Conservation (phyloP, 768 basidiomycete species). For the Calocybe gangraenosa region DNA sequence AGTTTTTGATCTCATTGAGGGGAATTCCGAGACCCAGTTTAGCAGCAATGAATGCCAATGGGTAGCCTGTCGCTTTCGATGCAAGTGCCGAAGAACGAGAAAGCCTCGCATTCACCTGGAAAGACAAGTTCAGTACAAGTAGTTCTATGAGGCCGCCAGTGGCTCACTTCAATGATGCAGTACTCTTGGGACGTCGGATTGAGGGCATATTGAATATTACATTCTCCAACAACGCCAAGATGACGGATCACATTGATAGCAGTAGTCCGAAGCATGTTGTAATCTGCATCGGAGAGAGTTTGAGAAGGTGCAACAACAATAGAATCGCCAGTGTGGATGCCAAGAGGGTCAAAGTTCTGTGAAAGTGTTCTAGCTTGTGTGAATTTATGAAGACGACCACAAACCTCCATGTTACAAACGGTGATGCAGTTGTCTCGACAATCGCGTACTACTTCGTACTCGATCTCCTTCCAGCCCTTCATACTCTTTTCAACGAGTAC, state of each 20-base stretch:
- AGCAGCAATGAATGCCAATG: constrained; percentile 96
- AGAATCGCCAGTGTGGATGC: constrained; percentile 98
- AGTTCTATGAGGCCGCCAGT: background rate
- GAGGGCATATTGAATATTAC: constrained; percentile 98
- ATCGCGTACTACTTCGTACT: constrained; percentile 98
- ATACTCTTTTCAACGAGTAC: constrained; percentile 99
- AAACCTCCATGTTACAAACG: constrained; percentile 99
- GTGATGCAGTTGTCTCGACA: constrained; percentile 99
- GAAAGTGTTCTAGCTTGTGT: constrained; percentile 2
- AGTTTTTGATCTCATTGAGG: constrained; percentile 96
- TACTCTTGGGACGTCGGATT: constrained; percentile 95
- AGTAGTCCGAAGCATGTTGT: constrained; percentile 98
- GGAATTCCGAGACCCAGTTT: constrained; percentile 97
- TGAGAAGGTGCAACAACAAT: constrained; percentile 98
- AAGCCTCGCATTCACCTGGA: constrained; percentile 85
- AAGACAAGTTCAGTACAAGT: constrained; percentile 1
- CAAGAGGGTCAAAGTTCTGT: constrained; percentile 98
- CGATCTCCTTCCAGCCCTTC: constrained; percentile 99
- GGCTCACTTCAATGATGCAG: constrained; percentile 89
- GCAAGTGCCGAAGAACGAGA: constrained; percentile 97
- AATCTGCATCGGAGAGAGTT: constrained; percentile 97
- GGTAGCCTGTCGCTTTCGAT: constrained; percentile 98
- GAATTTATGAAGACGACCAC: constrained; percentile 18
- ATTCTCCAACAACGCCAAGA: constrained; percentile 95
- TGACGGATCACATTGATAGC: constrained; percentile 99